Evolutionary conservation across 805 yeast genomes (phyloP).

Genomic region (Schizosaccharomyces octosporus): DNA sequence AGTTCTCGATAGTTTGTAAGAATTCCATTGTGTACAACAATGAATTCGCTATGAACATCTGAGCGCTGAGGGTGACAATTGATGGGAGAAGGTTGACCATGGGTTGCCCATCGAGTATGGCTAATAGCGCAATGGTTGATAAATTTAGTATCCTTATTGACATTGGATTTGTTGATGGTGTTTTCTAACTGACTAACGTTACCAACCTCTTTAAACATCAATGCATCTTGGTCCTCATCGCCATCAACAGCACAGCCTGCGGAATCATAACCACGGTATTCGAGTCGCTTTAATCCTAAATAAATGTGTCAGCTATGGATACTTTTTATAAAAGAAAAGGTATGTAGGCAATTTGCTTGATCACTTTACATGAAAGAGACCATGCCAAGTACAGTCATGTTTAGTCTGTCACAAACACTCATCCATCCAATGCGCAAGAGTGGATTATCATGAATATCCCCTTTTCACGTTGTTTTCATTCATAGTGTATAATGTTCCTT

Average conservation of each 20-base stretch:
- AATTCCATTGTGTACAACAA: conserved; percentile 92
- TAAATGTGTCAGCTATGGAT: not conserved
- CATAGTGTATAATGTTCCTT: conserved; percentile 11
- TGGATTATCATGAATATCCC: too few relatives aligned
- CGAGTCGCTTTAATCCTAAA: conserved; percentile 39
- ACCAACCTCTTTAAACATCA: conserved; percentile 66
- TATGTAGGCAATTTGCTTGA: too few relatives aligned
- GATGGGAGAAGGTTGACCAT: conserved; percentile 64
- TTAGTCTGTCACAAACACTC: too few relatives aligned
- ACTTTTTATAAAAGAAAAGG: too few relatives aligned
- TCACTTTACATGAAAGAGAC: too few relatives aligned
- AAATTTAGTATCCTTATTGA: conserved; percentile 34
- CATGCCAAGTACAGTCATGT: too few relatives aligned
- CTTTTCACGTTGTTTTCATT: too few relatives aligned
- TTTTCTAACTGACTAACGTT: conserved; percentile 66
- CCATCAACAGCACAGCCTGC: conserved; percentile 93
- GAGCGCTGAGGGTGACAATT: conserved; percentile 96
- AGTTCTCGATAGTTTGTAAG: conserved; percentile 86
- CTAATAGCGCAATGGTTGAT: conserved; percentile 87
- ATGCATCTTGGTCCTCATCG: conserved; percentile 43
- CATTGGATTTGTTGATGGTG: conserved; percentile 26
- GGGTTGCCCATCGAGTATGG: conserved; percentile 99
- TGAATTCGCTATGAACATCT: conserved; percentile 58
- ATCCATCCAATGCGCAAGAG: too few relatives aligned
- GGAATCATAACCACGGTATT: conserved; percentile 95